These are phyloP conservation scores for Vitis riparia DNA, from an alignment of 164 flowering plant genomes.

Conservation along the genomic window DNA sequence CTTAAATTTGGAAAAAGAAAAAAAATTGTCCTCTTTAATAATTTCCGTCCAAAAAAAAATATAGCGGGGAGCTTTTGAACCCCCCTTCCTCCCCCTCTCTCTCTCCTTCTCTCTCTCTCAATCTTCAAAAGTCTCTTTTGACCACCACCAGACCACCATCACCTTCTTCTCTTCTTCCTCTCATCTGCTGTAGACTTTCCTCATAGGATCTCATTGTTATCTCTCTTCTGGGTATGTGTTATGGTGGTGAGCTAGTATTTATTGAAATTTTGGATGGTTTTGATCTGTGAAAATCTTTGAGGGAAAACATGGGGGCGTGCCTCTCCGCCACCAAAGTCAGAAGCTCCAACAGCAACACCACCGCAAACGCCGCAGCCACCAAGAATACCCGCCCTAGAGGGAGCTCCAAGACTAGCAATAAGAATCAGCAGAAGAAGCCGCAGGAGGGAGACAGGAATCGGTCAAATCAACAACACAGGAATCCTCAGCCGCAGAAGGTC, in stretches of 20 bases:
- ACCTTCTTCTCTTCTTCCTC: conserved; percentile 44
- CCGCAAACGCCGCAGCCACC: conserved; percentile 8
- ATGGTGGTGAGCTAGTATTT: background rate
- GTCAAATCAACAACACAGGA: conserved; percentile 11
- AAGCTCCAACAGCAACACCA: conserved; percentile 63
- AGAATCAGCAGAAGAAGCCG: conserved; percentile 3
- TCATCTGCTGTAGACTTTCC: conserved; percentile 28
- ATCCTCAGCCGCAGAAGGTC: conserved; percentile 16
- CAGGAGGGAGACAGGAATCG: conserved; percentile 1
- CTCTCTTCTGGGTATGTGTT: background rate
- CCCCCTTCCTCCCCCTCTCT: background rate
- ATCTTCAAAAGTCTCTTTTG: conserved; percentile 20
- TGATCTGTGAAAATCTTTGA: conserved; percentile 9
- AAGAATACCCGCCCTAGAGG: conserved; percentile 7
- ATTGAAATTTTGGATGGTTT: conserved; percentile 2
- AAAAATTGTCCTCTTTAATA: no score
- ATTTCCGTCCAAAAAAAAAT: background rate
- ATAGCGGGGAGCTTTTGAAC: background rate
- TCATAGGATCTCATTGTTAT: conserved; percentile 1
- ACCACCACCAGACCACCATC: conserved; percentile 18
- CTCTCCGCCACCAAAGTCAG: conserved; percentile 70
- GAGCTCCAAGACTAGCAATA: conserved; percentile 8
- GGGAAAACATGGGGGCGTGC: conserved; percentile 67
- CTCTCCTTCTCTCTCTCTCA: background rate
- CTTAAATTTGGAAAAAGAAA: no score